These are phyloP conservation scores for Byssochlamys sp. DNA, from an alignment of 2,329 filamentous ascomycete genomes.

Conservation along the genomic window DNA sequence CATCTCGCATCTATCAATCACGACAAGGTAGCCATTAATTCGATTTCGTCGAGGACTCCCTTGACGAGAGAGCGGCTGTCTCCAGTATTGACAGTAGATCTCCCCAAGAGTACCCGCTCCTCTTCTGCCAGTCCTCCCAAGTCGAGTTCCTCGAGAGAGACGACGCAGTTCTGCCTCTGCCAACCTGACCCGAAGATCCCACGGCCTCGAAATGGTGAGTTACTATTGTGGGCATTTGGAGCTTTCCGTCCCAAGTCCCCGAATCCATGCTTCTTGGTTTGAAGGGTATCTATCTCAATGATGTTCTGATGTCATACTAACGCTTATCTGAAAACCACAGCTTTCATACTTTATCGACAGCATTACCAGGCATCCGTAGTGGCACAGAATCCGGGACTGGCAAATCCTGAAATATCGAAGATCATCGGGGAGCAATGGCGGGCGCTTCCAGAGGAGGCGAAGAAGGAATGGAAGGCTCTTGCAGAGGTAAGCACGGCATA, in stretches of 20 bases:
- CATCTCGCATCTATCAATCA: conserved; percentile 20
- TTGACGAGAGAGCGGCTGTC: conserved; percentile 10
- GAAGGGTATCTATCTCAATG: not conserved
- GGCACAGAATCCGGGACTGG: conserved; percentile 71
- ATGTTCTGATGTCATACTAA: conserved; percentile 10
- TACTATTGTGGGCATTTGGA: not conserved
- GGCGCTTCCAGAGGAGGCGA: conserved; percentile 61
- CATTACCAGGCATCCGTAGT: conserved; percentile 79
- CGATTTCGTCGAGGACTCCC: conserved; percentile 8
- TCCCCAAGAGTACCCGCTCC: conserved; percentile 18
- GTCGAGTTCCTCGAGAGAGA: conserved; percentile 29
- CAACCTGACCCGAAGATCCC: conserved; percentile 63
- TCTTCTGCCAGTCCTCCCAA: conserved; percentile 27
- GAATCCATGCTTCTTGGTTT: not conserved
- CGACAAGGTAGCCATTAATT: conserved; percentile 15
- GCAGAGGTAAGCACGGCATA: conserved; percentile 54
- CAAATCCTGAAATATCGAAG: conserved; percentile 93
- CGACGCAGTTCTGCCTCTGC: conserved; percentile 56
- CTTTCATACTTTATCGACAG: conserved; percentile 94
- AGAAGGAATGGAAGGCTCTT: conserved; percentile 76
- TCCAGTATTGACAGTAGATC: conserved; percentile 13
- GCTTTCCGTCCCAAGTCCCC: not conserved
- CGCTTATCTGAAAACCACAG: conserved; percentile 42
- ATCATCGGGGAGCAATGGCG: conserved; percentile 93
- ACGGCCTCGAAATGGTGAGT: conserved; percentile 60